Base-by-base conservation (phyloP, 1,284 basidiomycete genomes). In the Lentinula novae-zelandiae region DNA sequence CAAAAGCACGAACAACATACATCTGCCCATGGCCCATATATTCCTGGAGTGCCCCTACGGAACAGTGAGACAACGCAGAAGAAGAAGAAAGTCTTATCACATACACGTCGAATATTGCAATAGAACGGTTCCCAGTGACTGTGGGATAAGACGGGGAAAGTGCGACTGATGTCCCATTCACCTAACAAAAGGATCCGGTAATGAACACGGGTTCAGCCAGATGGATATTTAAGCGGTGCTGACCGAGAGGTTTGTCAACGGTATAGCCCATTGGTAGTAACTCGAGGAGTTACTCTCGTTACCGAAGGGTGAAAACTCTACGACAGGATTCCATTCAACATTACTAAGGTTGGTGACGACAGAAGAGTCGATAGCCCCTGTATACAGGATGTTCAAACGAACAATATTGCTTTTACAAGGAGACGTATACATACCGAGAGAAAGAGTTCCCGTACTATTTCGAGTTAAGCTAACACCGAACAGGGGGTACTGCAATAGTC, bases 261-360 rank as follows among this genome's bases (percentile, higher is more conserved):
- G 82, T 55, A 94, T 82, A 0, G 85, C 82, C 93, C 93, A 96
- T 64, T 90, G 87, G 36, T 95, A 78, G 68, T 95, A 95, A 65
- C 85, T 87, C 0, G 90, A 85, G 13, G 76, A 70, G 65, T 85
- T 87, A 62, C 73, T 80, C 62, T 83, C 80, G 1, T 73, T 70
- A 3, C 75, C 77, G 60, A 88, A 76, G 2, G 90, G 90, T 33
- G 84, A 77, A 68, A 92, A 92, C 9, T 90, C 82, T 15, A 85
- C 82, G 1, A 92, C 88, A 56, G 83, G 80, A 64, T 87, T 87
- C 90, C 90, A 92, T 52, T 78, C 78, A 40, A 92, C 85, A 12
- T 77, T 65, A 60, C 78, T 84, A 3, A 76, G 68, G 68, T 90
- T 83, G 36, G 72, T 74, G 5, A 92, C 86, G 17, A 91, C 75